Evolutionary conservation across 768 basidiomycete species (phyloP).

Genomic region (Tricholoma hemisulphureum): DNA sequence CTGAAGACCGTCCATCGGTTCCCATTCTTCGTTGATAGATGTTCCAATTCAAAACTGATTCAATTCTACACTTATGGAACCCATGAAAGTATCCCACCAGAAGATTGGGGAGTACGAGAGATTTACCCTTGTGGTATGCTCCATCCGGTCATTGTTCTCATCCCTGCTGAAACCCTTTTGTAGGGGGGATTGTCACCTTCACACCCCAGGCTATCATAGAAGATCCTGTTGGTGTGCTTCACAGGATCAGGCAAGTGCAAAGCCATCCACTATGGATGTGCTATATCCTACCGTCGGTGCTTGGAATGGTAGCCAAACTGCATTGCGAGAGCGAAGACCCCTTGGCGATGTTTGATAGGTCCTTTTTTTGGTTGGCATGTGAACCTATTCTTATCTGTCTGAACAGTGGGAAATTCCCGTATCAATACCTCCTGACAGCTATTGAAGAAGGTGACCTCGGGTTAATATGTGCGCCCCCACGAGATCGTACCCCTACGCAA

Average conservation of each 20-base stretch:
- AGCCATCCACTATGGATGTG: slow-evolving; percentile 68
- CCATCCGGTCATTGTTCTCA: not conserved
- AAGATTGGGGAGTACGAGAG: slow-evolving; percentile 61
- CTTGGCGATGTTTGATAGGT: slow-evolving; percentile 40
- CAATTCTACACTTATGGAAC: slow-evolving; percentile 72
- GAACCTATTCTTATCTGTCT: not conserved
- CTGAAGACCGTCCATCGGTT: slow-evolving; percentile 48
- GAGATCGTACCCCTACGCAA: slow-evolving; percentile 23
- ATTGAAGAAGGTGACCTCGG: slow-evolving; percentile 61
- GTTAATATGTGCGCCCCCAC: slow-evolving; percentile 48
- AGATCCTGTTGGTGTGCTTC: slow-evolving; percentile 46
- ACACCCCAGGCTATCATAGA: slow-evolving; percentile 58
- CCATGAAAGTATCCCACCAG: slow-evolving; percentile 48
- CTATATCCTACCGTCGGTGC: slow-evolving; percentile 62
- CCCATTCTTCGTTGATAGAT: slow-evolving; percentile 47
- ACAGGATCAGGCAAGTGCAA: slow-evolving; percentile 49
- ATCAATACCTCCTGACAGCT: slow-evolving; percentile 40
- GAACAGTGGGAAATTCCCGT: slow-evolving; percentile 41
- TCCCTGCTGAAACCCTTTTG: not conserved
- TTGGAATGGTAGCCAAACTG: slow-evolving; percentile 53
- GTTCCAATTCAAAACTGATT: slow-evolving; percentile 42
- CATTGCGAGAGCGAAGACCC: slow-evolving; percentile 40
- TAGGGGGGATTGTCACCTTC: slow-evolving; percentile 76
- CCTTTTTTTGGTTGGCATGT: not conserved
- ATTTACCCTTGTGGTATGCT: slow-evolving; percentile 66